Conservation (phyloP, 345 rosid species). For the Eucalyptus paniculata region DNA sequence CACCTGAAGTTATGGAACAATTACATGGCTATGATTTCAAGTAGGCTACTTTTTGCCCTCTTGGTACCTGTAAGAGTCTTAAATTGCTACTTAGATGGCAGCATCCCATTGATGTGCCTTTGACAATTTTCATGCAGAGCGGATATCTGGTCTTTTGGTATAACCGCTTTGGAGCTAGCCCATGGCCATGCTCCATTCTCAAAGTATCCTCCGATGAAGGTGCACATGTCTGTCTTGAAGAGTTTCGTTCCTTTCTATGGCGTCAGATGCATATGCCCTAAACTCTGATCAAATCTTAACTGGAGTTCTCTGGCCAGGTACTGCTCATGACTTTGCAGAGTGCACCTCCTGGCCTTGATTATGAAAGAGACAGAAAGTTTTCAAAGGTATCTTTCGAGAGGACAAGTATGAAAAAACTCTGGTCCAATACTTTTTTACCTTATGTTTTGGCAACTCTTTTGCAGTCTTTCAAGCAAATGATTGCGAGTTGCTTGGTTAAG, state of each 20-base stretch:
- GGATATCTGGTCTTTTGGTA: constrained; percentile 99
- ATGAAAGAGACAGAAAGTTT: constrained; percentile 89
- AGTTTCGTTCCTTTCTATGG: neutral
- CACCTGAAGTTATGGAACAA: constrained; percentile 99
- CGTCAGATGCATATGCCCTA: neutral
- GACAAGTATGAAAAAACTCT: neutral
- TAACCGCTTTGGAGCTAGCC: constrained; percentile 97
- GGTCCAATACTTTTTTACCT: neutral
- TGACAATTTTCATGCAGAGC: constrained; percentile 47
- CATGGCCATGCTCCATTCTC: constrained; percentile 99
- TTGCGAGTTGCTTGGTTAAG: constrained; percentile 95
- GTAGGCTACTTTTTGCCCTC: constrained; percentile 27
- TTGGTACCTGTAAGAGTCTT: neutral
- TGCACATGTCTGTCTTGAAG: constrained; percentile 4
- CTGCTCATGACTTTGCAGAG: constrained; percentile 99
- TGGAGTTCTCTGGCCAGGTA: constrained; percentile 35
- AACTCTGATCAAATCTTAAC: constrained; percentile 4
- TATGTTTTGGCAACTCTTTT: neutral
- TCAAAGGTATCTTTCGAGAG: constrained; percentile 51
- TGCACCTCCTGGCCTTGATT: constrained; percentile 97
- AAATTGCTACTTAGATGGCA: neutral
- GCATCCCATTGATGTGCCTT: constrained; percentile 6
- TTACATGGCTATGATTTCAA: constrained; percentile 95
- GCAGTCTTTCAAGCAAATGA: constrained; percentile 99
- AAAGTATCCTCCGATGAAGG: constrained; percentile 99